Percentiles rank a stretch among this genome's conserved stretches.
phyloP scores from a whole-genome alignment of 768 basidiomycete genomes.

The Tylopilus sp. region DNA sequence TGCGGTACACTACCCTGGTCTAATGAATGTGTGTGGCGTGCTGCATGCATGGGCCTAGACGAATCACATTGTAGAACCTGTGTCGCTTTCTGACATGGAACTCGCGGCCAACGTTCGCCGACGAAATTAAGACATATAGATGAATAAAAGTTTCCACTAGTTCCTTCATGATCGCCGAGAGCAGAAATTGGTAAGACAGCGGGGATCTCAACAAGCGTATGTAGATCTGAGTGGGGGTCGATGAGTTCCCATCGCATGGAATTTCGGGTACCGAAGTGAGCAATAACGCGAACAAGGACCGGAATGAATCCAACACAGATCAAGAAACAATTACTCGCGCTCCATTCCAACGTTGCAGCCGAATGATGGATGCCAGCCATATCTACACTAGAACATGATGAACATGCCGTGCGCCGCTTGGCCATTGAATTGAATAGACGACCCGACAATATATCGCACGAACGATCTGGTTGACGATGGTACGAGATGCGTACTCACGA shows the following conservation, averaged over 20 bases:
- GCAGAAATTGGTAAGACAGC: slow-evolving; percentile 3
- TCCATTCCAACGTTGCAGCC: background rate
- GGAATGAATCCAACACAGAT: background rate
- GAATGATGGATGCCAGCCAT: background rate
- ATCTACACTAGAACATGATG: background rate
- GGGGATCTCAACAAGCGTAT: slow-evolving; percentile 20
- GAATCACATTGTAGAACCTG: slow-evolving; percentile 1
- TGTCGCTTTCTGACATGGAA: slow-evolving; percentile 1
- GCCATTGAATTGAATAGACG: slow-evolving; percentile 9
- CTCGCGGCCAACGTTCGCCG: background rate
- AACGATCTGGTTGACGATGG: slow-evolving; percentile 6
- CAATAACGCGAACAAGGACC: background rate
- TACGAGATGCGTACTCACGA: slow-evolving; percentile 4
- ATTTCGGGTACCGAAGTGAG: background rate
- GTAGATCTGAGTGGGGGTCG: slow-evolving; percentile 10
- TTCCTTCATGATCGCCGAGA: slow-evolving; percentile 9
- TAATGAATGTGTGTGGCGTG: background rate
- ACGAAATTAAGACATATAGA: slow-evolving; percentile 3
- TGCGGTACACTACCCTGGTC: background rate
- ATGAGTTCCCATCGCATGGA: slow-evolving; percentile 10
- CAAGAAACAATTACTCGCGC: background rate
- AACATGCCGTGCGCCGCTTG: slow-evolving; percentile 6
- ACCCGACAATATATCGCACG: slow-evolving; percentile 12
- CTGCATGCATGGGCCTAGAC: background rate
- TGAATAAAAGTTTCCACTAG: background rate